phyloP scores from a whole-genome alignment of 495 filamentous ascomycete genomes.

The Talaromyces wortmannii region DNA sequence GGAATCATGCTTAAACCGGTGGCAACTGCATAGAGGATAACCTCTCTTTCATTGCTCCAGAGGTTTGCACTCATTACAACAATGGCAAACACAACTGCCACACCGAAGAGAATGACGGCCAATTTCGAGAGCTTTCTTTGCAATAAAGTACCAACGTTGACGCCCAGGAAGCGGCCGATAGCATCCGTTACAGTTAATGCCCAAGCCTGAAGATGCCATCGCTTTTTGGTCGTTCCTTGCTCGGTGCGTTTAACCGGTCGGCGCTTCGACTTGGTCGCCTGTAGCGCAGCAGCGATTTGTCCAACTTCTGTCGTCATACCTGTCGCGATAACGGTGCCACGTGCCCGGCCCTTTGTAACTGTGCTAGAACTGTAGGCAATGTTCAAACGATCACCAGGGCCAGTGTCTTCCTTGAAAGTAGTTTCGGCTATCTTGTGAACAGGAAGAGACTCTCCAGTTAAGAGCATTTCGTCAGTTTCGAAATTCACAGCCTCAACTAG shows the following conservation, averaged over 20 bases:
- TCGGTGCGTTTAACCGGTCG: constrained; percentile 51
- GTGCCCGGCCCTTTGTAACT: constrained; percentile 76
- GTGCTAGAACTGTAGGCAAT: constrained; percentile 81
- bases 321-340: constrained; percentile 68
- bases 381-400: constrained; percentile 57
- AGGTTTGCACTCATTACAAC: constrained; percentile 58
- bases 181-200: constrained; percentile 58
- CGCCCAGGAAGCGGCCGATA: constrained; percentile 61
- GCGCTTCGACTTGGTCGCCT: constrained; percentile 32
- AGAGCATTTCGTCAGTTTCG: constrained; percentile 64
- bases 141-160: constrained; percentile 63
- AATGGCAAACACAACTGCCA: constrained; percentile 64
- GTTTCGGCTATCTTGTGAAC: constrained; percentile 58
- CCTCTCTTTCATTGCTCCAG: constrained; percentile 52
- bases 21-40: constrained; percentile 67
- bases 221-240: constrained; percentile 50
- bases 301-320: constrained; percentile 71
- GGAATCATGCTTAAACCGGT: constrained; percentile 67
- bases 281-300: constrained; percentile 58
- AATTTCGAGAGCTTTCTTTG: constrained; percentile 65
- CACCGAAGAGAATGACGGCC: constrained; percentile 58
- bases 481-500: constrained; percentile 51
- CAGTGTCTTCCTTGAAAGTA: constrained; percentile 62
- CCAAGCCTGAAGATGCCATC: constrained; percentile 65
- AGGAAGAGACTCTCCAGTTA: constrained; percentile 69